These are phyloP conservation scores for Crithidia mellificae DNA, from an alignment of 208 protist species.

Conservation along the genomic window DNA sequence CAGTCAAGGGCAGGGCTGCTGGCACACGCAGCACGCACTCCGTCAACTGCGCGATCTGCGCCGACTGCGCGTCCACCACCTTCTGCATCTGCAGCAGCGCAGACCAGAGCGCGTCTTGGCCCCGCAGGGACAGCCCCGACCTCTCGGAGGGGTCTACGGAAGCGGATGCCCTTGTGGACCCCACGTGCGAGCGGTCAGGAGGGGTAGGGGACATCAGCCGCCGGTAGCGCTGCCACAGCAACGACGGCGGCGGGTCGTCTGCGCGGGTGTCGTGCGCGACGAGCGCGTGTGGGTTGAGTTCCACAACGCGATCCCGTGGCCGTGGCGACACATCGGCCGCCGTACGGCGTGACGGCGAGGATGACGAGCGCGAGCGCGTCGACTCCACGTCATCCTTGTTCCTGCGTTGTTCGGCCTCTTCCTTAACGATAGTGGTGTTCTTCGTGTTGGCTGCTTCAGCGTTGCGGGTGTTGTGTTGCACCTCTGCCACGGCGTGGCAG, in stretches of 20 bases:
- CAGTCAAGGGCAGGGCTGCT: not conserved
- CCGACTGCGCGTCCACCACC: constrained; percentile 6
- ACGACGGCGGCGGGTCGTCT: constrained; percentile 9
- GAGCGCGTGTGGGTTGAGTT: not conserved
- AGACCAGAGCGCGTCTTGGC: constrained; percentile 20
- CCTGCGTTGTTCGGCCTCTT: too few species aligned
- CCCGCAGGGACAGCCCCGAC: not conserved
- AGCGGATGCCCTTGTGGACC: not conserved
- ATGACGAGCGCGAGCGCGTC: not conserved
- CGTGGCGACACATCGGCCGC: not conserved
- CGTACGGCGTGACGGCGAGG: not conserved
- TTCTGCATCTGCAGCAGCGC: constrained; percentile 14
- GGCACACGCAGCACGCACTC: not conserved
- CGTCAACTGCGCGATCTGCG: constrained; percentile 14
- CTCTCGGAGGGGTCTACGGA: not conserved
- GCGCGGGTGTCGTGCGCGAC: not conserved
- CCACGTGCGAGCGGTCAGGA: not conserved
- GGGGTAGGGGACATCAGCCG: constrained; percentile 19
- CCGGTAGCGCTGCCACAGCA: constrained; percentile 22
- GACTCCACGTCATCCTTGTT: not conserved
- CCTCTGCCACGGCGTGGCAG: constrained; percentile 15
- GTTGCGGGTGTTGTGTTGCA: not conserved
- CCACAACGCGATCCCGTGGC: not conserved
- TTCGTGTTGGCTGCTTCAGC: too few species aligned
- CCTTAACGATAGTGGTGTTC: too few species aligned